Conservation (phyloP, 2,329 filamentous ascomycete genomes). For the Penicillium sp. region DNA sequence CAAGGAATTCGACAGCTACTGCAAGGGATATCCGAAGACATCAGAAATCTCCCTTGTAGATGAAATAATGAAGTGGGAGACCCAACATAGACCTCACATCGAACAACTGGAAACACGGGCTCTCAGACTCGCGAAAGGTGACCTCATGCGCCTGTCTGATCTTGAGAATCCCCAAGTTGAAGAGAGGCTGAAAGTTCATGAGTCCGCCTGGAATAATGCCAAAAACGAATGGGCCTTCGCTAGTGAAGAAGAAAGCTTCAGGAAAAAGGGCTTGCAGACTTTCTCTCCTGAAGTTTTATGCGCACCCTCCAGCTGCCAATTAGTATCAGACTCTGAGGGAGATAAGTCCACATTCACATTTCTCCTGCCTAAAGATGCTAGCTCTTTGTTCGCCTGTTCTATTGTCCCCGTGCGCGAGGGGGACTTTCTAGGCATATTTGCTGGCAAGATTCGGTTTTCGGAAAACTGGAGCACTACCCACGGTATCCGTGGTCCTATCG, state of each 20-base stretch:
- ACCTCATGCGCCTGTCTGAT: not conserved
- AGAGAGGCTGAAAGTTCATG: not conserved
- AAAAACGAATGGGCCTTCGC: not conserved
- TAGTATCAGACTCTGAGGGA: not conserved
- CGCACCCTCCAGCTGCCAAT: not conserved
- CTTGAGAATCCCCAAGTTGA: not conserved
- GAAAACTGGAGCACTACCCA: slow-evolving; percentile 5
- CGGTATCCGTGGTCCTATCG: slow-evolving; percentile 13
- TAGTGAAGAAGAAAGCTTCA: not conserved
- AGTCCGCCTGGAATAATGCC: not conserved
- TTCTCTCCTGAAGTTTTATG: not conserved
- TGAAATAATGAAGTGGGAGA: not conserved
- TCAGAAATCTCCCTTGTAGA: not conserved
- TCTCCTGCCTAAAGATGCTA: slow-evolving; percentile 1
- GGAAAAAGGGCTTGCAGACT: not conserved
- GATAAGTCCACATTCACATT: not conserved
- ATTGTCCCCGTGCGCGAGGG: slow-evolving; percentile 5
- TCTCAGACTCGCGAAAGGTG: not conserved
- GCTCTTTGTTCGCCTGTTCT: not conserved
- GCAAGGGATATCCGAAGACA: not conserved
- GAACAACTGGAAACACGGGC: not conserved
- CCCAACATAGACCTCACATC: not conserved
- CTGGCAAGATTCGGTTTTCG: slow-evolving; percentile 10
- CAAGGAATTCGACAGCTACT: not conserved
- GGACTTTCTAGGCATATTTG: slow-evolving; percentile 12